phyloP scores from a whole-genome alignment of 805 yeast species.

The Lipomyces starkeyi region DNA sequence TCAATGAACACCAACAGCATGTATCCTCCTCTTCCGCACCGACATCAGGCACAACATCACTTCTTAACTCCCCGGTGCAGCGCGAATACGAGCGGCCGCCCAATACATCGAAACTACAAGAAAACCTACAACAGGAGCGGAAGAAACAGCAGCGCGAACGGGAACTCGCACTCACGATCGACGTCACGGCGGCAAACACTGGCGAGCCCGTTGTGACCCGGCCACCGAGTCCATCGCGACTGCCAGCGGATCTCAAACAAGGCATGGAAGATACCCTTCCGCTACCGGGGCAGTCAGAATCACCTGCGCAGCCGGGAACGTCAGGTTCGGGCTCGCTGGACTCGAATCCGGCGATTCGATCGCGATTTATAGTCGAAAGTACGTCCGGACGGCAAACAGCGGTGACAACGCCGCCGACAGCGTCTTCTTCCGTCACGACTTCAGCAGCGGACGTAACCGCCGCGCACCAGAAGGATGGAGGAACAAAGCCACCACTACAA shows the following conservation, averaged over 20 bases:
- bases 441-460: neutral
- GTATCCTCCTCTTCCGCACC: slow-evolving; percentile 36
- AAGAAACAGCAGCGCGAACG: slow-evolving; percentile 12
- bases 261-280: slow-evolving; percentile 12
- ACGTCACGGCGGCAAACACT: slow-evolving; percentile 11
- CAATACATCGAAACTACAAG: neutral
- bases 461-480: neutral
- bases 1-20: slow-evolving; percentile 17
- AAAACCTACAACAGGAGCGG: slow-evolving; percentile 5
- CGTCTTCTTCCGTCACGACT: slow-evolving; percentile 8
- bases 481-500: slow-evolving; percentile 7
- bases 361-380: slow-evolving; percentile 28
- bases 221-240: neutral
- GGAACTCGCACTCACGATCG: slow-evolving; percentile 5
- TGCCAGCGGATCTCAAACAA: slow-evolving; percentile 6
- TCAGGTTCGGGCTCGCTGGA: slow-evolving; percentile 26
- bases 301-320: slow-evolving; percentile 13
- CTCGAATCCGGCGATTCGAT: slow-evolving; percentile 24
- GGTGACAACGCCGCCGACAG: slow-evolving; percentile 11
- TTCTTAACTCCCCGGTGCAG: slow-evolving; percentile 23
- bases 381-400: neutral
- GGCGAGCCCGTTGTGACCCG: neutral
- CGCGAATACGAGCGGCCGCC: slow-evolving; percentile 9
- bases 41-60: slow-evolving; percentile 30
- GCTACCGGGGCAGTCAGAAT: neutral